Conservation (phyloP, 2,329 filamentous ascomycete species). For the Aureobasidium sp. region DNA sequence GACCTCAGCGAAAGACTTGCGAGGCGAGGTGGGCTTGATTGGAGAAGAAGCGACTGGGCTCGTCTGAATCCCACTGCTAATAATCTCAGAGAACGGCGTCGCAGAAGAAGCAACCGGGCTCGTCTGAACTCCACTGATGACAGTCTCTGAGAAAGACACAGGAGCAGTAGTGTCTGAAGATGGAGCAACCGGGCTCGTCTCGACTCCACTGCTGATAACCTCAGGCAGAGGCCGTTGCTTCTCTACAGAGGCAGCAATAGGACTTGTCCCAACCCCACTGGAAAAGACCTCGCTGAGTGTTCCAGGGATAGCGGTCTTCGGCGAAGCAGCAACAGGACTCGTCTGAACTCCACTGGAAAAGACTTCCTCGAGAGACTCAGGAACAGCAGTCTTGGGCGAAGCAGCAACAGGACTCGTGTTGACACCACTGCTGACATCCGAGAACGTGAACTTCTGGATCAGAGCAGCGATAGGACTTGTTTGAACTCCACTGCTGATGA, state of each 20-base stretch:
- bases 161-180: too few species aligned
- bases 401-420: too few species aligned
- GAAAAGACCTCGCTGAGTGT: background rate
- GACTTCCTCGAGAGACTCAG: too few species aligned
- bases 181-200: too few species aligned
- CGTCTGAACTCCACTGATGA: too few species aligned
- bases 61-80: background rate
- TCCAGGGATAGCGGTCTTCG: background rate
- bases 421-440: background rate
- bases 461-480: background rate
- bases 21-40: background rate
- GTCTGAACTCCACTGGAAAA: background rate
- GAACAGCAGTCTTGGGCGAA: too few species aligned
- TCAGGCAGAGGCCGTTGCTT: too few species aligned
- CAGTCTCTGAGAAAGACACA: too few species aligned
- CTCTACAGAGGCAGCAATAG: too few species aligned
- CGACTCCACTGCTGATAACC: too few species aligned
- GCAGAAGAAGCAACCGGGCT: background rate
- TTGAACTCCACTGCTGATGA: background rate
- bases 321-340: background rate
- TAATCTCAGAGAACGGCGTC: background rate
- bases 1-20: background rate
- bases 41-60: background rate
- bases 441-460: background rate
- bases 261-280: background rate